A percentile compares a stretch with the other conserved stretches of the same genome.
phyloP scores from a whole-genome alignment of 495 filamentous ascomycete species.

The Rhizodiscina lignyota region DNA sequence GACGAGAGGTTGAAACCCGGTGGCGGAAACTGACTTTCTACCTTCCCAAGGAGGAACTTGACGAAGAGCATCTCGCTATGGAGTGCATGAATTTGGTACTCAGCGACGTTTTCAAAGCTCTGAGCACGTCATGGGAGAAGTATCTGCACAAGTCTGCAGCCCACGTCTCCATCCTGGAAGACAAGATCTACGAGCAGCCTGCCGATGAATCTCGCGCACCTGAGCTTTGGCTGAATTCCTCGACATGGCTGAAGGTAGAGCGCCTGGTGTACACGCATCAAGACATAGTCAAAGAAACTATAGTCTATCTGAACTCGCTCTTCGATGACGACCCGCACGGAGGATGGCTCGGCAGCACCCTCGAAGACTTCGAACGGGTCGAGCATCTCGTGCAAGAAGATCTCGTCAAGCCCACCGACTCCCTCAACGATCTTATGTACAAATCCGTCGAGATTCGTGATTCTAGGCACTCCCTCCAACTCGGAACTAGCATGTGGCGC shows the following conservation, averaged over 20 bases:
- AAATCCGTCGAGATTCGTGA: constrained; percentile 38
- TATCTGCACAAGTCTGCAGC: constrained; percentile 27
- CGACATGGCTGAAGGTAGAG: constrained; percentile 35
- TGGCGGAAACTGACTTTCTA: constrained; percentile 38
- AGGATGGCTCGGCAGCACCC: constrained; percentile 24
- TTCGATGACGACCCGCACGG: constrained; percentile 14
- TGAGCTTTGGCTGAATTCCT: constrained; percentile 35
- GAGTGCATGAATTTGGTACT: constrained; percentile 35
- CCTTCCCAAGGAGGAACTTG: constrained; percentile 17
- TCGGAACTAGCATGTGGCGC: constrained; percentile 31
- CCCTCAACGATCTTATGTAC: constrained; percentile 34
- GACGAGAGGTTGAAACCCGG: constrained; percentile 30
- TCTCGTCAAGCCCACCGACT: constrained; percentile 31
- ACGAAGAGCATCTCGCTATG: constrained; percentile 21
- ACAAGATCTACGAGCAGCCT: constrained; percentile 39
- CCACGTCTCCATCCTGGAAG: constrained; percentile 34
- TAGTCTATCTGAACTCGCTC: constrained; percentile 17
- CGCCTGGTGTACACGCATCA: constrained; percentile 32
- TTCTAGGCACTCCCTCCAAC: constrained; percentile 30
- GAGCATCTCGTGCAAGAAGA: constrained; percentile 29
- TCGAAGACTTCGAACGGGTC: constrained; percentile 23
- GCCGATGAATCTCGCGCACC: constrained; percentile 37
- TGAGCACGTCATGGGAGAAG: constrained; percentile 27
- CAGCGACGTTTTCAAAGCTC: constrained; percentile 32
- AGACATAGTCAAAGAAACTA: constrained; percentile 31